phyloP scores from a whole-genome alignment of 306 rosid genomes.

The Begonia masoniana region DNA sequence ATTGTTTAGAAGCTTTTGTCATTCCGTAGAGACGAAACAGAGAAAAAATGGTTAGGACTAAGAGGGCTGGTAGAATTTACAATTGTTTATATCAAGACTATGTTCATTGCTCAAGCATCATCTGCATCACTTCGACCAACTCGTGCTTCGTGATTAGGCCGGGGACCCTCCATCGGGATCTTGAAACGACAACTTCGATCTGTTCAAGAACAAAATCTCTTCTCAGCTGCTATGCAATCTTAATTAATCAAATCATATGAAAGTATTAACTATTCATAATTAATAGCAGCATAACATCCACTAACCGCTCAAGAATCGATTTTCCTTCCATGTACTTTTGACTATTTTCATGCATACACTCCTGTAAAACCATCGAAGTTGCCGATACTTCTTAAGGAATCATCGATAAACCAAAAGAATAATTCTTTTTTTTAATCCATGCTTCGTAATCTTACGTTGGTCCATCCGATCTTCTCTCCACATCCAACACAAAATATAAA shows the following conservation, averaged over 20 bases:
- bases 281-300: background rate
- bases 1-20: too few species aligned
- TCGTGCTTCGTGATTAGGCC: constrained; percentile 13
- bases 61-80: too few species aligned
- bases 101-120: constrained; percentile 22
- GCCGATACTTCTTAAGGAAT: background rate
- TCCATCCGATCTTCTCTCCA: constrained; percentile 75
- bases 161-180: constrained; percentile 42
- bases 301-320: constrained; percentile 24
- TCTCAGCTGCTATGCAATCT: too few species aligned
- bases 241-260: too few species aligned
- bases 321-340: constrained; percentile 40
- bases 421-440: constrained; percentile 7
- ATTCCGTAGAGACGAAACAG: too few species aligned
- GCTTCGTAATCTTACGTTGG: constrained; percentile 53
- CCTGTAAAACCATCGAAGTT: constrained; percentile 8
- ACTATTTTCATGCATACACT: constrained; percentile 22
- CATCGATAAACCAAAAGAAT: background rate
- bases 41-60: too few species aligned
- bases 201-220: constrained; percentile 8
- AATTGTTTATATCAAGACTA: too few species aligned
- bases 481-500: constrained; percentile 86
- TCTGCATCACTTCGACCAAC: constrained; percentile 37
- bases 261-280: too few species aligned
- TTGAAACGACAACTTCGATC: constrained; percentile 26